Evolutionary conservation across 73 alveolate genomes (phyloP), one percentile per base, ranked within the genome.

Genomic region (Paramecium caudatum): DNA sequence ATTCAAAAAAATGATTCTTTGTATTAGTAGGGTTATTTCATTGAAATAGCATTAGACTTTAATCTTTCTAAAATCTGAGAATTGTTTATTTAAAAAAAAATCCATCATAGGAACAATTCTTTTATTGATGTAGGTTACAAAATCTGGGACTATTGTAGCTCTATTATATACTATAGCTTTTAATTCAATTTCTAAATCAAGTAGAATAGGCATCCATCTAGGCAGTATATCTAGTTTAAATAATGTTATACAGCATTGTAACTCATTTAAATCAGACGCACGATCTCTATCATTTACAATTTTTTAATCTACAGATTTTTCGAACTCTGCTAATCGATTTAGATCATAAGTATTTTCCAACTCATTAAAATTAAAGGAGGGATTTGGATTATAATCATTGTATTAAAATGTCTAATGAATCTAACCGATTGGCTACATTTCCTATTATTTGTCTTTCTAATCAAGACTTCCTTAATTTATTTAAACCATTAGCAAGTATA

Each of bases 191-290:
- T 74, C 88, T 39, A 74, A 74, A 4, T 74, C 88, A 19, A 21
- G 32, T 5, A 74, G 47, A 27, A 74, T 19, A 41, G 70, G 70
- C 88, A 74, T 41, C 88, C 88, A 74, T 74, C 88, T 74, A 10
- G 80, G 80, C 41, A 55, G 5, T 23, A 55, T 55, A 55, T 21
- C 80, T 55, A 55, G 9, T 55, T 55, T 55, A 23, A 5, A 55
- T n/a, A n/a, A n/a, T n/a, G n/a, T 55, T 12, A 55, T 55, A 55
- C 80, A 27, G 17, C 17, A 10, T 23, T 55, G 17, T 17, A 55
- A 15, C 5, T 55, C 80, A 23, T 55, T 55, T 6, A 55, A 27
- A 23, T 55, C 80, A 10, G 41, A 55, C 30, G 23, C 10, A 23
- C 12, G 43, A 55, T 55, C 80, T 10, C 7, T 55, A 55, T 55